Conservation (phyloP, 257 asterid genomes). For the Eustoma russellianum region DNA sequence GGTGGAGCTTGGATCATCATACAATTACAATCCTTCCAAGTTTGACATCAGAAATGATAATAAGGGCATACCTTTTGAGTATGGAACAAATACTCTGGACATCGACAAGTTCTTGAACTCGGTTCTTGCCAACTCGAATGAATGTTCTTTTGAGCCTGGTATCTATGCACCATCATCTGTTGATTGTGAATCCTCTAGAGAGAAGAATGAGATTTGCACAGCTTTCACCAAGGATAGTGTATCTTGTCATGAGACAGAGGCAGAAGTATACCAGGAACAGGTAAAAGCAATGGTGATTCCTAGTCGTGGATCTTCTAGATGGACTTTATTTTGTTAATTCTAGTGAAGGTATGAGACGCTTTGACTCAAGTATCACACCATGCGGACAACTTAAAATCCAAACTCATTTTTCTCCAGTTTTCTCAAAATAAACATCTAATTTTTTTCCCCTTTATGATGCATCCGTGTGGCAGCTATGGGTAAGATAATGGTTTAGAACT, state of each 20-base stretch:
- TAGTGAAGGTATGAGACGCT: no score
- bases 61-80: constrained; percentile 25
- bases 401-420: no score
- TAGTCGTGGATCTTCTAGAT: no score
- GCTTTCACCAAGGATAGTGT: constrained; percentile 10
- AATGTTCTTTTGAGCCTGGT: constrained; percentile 24
- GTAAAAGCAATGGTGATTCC: constrained; percentile 22
- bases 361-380: no score
- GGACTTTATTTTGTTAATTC: no score
- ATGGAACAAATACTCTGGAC: constrained; percentile 49
- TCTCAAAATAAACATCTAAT: no score
- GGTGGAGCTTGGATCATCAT: constrained; percentile 46
- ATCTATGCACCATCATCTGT: constrained; percentile 5
- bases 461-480: no score
- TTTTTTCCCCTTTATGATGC: no score
- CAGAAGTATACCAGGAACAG: constrained; percentile 39
- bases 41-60: constrained; percentile 21
- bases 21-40: constrained; percentile 15
- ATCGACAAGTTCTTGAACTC: constrained; percentile 48
- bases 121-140: constrained; percentile 40
- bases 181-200: constrained; percentile 11
- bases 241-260: constrained; percentile 48
- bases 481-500: no score
- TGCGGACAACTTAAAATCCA: no score
- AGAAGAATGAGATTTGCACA: background rate